Evolutionary conservation across 1,284 basidiomycete genomes (phyloP).

Genomic region (Apiotrichum brassicae): DNA sequence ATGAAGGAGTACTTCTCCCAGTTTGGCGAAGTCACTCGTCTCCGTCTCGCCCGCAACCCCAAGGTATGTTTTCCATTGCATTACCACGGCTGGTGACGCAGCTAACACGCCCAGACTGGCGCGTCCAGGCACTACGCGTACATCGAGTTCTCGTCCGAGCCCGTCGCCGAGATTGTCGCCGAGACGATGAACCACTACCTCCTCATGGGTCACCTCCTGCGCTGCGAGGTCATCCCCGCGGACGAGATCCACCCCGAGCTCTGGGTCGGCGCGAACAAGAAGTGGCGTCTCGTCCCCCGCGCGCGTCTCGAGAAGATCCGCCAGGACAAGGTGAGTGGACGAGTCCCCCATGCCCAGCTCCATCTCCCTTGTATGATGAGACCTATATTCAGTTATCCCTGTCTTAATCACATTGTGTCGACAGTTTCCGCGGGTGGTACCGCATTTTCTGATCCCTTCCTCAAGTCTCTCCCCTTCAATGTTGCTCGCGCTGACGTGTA

Average conservation of each 20-base stretch:
- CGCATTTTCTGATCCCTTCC: not conserved
- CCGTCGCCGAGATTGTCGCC: slow-evolving; percentile 88
- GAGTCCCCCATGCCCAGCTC: too few relatives aligned
- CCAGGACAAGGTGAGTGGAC: slow-evolving; percentile 66
- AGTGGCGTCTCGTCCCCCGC: slow-evolving; percentile 71
- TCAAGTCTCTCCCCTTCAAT: too few relatives aligned
- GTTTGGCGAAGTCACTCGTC: slow-evolving; percentile 83
- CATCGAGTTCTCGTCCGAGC: slow-evolving; percentile 83
- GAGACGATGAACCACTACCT: slow-evolving; percentile 99
- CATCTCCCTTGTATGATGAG: not conserved
- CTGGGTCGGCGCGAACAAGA: slow-evolving; percentile 95
- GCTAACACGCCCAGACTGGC: slow-evolving; percentile 61
- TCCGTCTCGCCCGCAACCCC: slow-evolving; percentile 88
- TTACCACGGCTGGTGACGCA: too few relatives aligned
- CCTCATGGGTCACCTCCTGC: slow-evolving; percentile 84
- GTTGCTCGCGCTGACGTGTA: too few relatives aligned
- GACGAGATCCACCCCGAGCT: slow-evolving; percentile 86
- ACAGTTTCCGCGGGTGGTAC: slow-evolving; percentile 5
- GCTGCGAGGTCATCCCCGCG: slow-evolving; percentile 74
- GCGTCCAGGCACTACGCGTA: slow-evolving; percentile 95
- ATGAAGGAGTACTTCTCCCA: slow-evolving; percentile 89
- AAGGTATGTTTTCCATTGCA: slow-evolving; percentile 54
- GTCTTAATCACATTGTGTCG: not conserved
- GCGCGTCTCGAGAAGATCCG: slow-evolving; percentile 64
- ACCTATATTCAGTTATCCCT: not conserved